These are phyloP conservation scores for Plasmodium berghei DNA, from an alignment of 169 alveolate species.

Conservation along the genomic window DNA sequence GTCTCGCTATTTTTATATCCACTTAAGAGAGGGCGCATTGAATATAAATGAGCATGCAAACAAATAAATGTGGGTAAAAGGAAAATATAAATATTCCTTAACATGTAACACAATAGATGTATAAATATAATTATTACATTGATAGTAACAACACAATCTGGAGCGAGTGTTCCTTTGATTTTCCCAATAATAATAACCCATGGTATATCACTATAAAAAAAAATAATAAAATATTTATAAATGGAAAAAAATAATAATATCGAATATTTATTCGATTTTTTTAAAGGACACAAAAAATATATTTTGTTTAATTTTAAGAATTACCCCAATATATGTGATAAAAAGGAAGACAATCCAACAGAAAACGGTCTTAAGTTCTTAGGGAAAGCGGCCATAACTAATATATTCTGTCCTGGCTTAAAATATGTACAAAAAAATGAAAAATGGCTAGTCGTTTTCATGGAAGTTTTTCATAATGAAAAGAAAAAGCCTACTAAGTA, in stretches of 20 bases:
- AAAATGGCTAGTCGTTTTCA: background rate
- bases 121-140: constrained; percentile 9
- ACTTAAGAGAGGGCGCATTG: too few species aligned
- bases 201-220: constrained; percentile 41
- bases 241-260: background rate
- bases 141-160: constrained; percentile 60
- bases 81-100: too few species aligned
- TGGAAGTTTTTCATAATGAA: too few species aligned
- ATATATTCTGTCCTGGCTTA: constrained; percentile 62
- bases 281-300: background rate
- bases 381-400: constrained; percentile 49
- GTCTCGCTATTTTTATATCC: background rate
- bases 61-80: too few species aligned
- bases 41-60: too few species aligned
- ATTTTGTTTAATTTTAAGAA: too few species aligned
- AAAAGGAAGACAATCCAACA: constrained; percentile 55
- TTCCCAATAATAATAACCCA: constrained; percentile 59
- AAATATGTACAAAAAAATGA: background rate
- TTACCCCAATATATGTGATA: constrained; percentile 62
- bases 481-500: too few species aligned
- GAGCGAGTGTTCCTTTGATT: constrained; percentile 59
- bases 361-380: constrained; percentile 46
- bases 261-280: background rate
- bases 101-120: background rate
- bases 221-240: background rate